phyloP scores from a whole-genome alignment of 108 stramenopile species.

The Mediolabrus comicus region DNA sequence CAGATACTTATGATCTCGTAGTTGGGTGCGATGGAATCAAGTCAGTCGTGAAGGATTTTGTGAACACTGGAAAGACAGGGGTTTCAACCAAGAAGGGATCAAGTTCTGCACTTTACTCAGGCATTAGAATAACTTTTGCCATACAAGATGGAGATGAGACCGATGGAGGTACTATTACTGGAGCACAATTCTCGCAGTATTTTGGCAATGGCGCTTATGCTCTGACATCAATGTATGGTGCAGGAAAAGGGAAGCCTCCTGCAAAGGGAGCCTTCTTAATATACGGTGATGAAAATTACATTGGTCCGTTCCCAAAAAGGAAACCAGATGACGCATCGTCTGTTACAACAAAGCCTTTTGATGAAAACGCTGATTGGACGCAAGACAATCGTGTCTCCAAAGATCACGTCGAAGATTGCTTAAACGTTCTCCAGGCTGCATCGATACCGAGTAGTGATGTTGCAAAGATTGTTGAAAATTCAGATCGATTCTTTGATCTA shows the following conservation, averaged over 20 bases:
- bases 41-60: conserved; percentile 66
- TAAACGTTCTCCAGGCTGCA: conserved; percentile 21
- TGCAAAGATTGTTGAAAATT: conserved; percentile 39
- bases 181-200: conserved; percentile 49
- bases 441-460: conserved; percentile 48
- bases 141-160: conserved; percentile 52
- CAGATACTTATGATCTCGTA: conserved; percentile 76
- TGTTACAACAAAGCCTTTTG: conserved; percentile 11
- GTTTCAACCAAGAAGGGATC: conserved; percentile 11
- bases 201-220: conserved; percentile 79
- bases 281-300: conserved; percentile 66
- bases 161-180: not conserved
- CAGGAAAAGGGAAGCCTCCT: conserved; percentile 45
- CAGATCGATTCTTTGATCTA: conserved; percentile 70
- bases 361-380: conserved; percentile 74
- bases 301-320: conserved; percentile 68
- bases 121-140: conserved; percentile 75
- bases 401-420: conserved; percentile 29
- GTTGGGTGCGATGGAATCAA: conserved; percentile 83
- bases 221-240: conserved; percentile 66
- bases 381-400: conserved; percentile 45
- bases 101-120: conserved; percentile 68
- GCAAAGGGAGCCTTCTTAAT: conserved; percentile 63
- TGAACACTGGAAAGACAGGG: conserved; percentile 42
- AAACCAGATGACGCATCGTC: conserved; percentile 1